Evolutionary conservation across 192 early-diverging fungal genomes (phyloP), one percentile per base, ranked within the genome.

Genomic region (Martensiomyces pterosporus): DNA sequence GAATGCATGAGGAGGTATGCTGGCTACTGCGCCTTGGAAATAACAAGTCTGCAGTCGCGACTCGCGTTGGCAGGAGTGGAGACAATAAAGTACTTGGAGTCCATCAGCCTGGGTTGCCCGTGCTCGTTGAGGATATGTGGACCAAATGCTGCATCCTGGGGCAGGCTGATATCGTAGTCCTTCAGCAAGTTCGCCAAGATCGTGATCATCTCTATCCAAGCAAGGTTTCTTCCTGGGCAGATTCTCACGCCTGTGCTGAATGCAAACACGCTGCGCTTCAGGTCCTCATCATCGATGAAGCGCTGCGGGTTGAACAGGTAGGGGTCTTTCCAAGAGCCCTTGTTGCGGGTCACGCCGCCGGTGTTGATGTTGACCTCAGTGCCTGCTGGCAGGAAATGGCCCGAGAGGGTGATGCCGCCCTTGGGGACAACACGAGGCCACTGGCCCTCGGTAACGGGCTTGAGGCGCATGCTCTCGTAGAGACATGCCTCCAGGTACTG

Each of bases 211-310:
- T 72, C 54, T 13, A 56, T 46, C 51, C 45, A 43, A 3, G 61
- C 68, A 39, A 72, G 24, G 12, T 64, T 52, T 36, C 57, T 64
- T 4, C 68, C 61, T 43, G 61, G 36, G 24, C 68, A 72, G 6
- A 60, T 47, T 13, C 68, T 35, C 14, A 44, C 52, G 17, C 61
- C 61, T 13, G 52, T 47, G 0, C 61, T 56, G 41, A 72, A 72
- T 0, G 61, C 47, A 44, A 72, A 64, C 29, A 72, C 56, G 13
- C 39, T 38, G 34, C 64, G 60, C 3, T 51, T 41, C 0, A 44
- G n/a, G n/a, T 47, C 47, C 10, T 54, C 25, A n/a, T n/a, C n/a
- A 5, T 49, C 23, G 1, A 55, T 50, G 37, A 62, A 69, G 4
- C 59, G 16, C n/a, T 34, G 33, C 0, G 67, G 63, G 14, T 49